Evolutionary conservation across 805 yeast species (phyloP), one percentile per base, ranked within the genome.

Genomic region (Cyberlindnera nakhonratchasimensis): DNA sequence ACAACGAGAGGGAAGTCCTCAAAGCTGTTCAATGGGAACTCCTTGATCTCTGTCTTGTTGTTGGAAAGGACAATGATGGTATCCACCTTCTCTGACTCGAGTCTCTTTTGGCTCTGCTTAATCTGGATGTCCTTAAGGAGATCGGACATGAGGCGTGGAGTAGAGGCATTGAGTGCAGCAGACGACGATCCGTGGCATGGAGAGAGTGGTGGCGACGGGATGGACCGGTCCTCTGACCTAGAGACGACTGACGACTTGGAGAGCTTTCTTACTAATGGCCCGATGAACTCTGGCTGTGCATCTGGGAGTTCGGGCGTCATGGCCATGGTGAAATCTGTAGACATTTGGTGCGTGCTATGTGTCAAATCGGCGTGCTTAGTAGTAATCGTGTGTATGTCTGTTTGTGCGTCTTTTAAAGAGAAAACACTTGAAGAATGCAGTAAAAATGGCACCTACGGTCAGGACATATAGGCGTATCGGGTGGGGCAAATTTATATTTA

Each of bases 1-100:
- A 81, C 66, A 28, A 67, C 71, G 47, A 80, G 60, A 30, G 69
- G 65, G 48, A 71, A 70, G 31, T 72, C 66, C 39, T 67, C 65
- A 50, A 63, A 66, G 50, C 71, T 67, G 42, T 75, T 76, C 34
- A 78, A 49, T 42, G 78, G 79, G 61, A 74, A 78, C 28, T 70
- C 54, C 46, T 49, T 40, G 49, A 46, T 31, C 45, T 54, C 39
- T 3, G 47, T 40, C 9, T 41, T 34, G 10, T 37, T 35, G 14
- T 41, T 44, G 9, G 48, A 30, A 7, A 53, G 29, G 2, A 42
- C 34, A 9, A 50, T 40, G 21, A 53, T 42, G 3, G 58, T 52
- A 17, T 52, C 57, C 17, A 53, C 17, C 22, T 32, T 37, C 16
- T 31, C 35, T 26, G 23, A 12, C 32, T 21, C 40, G 14, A 29